These are phyloP conservation scores for Intubia oerlemansii DNA, from an alignment of 2,329 filamentous ascomycete genomes.

Conservation along the genomic window DNA sequence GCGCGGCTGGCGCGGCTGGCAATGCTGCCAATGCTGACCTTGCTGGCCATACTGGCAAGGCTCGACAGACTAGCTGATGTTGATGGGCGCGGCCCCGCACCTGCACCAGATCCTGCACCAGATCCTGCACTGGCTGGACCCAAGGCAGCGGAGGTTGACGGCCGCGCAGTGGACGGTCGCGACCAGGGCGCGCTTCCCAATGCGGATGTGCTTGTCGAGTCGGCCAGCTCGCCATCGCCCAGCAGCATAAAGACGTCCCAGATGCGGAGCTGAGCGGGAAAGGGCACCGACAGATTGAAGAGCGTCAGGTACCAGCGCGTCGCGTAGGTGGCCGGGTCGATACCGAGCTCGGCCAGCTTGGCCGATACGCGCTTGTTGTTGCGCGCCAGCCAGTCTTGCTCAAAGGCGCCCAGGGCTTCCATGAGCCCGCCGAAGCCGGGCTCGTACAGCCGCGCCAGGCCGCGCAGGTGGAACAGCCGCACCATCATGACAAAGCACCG, in stretches of 20 bases:
- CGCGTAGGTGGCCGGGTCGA: constrained; percentile 81
- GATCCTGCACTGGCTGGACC: not conserved
- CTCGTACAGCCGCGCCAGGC: constrained; percentile 65
- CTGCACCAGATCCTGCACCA: not conserved
- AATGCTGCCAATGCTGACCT: no score
- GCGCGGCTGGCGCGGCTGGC: not conserved
- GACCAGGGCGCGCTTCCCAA: no score
- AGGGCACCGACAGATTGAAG: constrained; percentile 93
- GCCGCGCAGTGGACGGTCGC: no score
- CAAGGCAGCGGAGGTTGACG: not conserved
- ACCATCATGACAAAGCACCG: constrained; percentile 89
- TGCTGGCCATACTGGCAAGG: no score
- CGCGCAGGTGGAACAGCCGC: constrained; percentile 77
- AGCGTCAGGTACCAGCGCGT: constrained; percentile 94
- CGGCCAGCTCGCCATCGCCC: constrained; percentile 30
- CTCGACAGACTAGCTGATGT: no score
- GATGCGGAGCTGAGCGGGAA: constrained; percentile 77
- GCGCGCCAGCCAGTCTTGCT: constrained; percentile 57
- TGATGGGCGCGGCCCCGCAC: not conserved
- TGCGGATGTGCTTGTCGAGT: no score
- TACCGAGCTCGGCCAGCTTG: constrained; percentile 59
- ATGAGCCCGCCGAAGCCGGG: constrained; percentile 74
- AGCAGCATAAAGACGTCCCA: constrained; percentile 98
- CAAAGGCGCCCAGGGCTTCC: constrained; percentile 67
- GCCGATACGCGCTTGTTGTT: constrained; percentile 45